phyloP scores from a whole-genome alignment of 306 rosid genomes.

The Astragalus membranaceus region DNA sequence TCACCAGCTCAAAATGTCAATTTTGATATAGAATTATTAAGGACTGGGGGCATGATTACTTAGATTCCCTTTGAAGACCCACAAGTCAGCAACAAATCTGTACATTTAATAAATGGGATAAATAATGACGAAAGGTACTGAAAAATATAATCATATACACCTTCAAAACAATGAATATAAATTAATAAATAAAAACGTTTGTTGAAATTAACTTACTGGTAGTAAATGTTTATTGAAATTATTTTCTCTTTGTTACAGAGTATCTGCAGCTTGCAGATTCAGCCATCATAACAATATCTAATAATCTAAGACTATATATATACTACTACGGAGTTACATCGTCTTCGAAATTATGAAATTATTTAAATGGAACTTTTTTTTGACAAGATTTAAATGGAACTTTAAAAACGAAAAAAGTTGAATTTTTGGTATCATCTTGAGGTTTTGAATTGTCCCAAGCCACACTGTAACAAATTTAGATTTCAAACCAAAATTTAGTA shows the following conservation, averaged over 20 bases:
- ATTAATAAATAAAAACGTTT: conserved; percentile 5
- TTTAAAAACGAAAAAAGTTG: neutral
- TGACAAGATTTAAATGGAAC: neutral
- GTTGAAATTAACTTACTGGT: conserved; percentile 24
- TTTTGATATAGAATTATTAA: conserved; percentile 29
- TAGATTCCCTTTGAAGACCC: conserved; percentile 33
- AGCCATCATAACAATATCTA: conserved; percentile 79
- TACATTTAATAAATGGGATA: conserved; percentile 4
- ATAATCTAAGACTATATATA: conserved; percentile 28
- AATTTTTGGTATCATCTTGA: neutral
- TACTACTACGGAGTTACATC: conserved; percentile 8
- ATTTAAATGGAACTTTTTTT: neutral
- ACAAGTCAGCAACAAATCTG: conserved; percentile 21
- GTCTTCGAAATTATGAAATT: neutral
- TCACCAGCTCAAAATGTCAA: conserved; percentile 35
- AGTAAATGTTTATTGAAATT: conserved; percentile 32
- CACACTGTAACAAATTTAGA: too few species aligned
- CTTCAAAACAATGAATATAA: neutral
- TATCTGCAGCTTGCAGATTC: conserved; percentile 45
- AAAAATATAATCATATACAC: neutral
- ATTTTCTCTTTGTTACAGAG: conserved; percentile 36
- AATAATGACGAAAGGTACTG: conserved; percentile 11
- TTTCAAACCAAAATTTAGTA: too few species aligned
- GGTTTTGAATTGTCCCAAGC: neutral
- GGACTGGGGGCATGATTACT: conserved; percentile 37